Base-by-base conservation (phyloP, 225 moss, liverwort and hornwort genomes). In the Lunularia cruciata region DNA sequence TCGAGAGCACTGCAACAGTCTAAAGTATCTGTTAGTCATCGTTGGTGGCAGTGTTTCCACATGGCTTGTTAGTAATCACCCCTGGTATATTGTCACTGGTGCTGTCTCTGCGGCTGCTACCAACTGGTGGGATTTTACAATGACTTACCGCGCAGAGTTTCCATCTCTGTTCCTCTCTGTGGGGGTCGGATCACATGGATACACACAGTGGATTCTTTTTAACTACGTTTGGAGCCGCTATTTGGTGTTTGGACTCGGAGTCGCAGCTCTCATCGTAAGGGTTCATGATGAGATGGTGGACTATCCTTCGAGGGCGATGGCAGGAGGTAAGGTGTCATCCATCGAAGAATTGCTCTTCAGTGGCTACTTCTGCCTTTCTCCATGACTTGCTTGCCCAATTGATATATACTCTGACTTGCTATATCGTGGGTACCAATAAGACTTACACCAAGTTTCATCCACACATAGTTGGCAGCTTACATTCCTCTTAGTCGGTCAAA, bases 61-160 rank as follows among this genome's bases (percentile, higher is more conserved):
- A 5, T 68, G 68, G 68, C 52, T 68, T 6, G 68, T 68, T 36
- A 68, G 68, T 31, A 68, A 68, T 23, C 68, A 68, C 35, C 68
- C 68, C 35, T 68, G 68, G 68, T 68, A 54, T 51, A 32, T 37
- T 10, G 33, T 68, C 25, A 68, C 68, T 19, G 68, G 53, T 52
- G 68, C 68, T 43, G 31, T 68, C 13, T 68, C 68, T 27, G 68
- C 68, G 8, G 68, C 68, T 37, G 37, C 26, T 19, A 68, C 53
- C 49, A 68, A 36, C 38, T 68, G 68, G 52, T 68, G 68, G 68
- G 68, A 68, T 36, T 68, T 55, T 22, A 68, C 68, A 15, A 31
- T 67, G 54, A 37, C 52, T 6, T 68, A 68, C 37, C 37, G n/a
- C 20, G 53, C 52, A 37, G 53, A 68, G 38, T 68, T 68, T 25